Base-by-base conservation (phyloP, 352 stramenopile species). In the Elongisporangium prolatum region DNA sequence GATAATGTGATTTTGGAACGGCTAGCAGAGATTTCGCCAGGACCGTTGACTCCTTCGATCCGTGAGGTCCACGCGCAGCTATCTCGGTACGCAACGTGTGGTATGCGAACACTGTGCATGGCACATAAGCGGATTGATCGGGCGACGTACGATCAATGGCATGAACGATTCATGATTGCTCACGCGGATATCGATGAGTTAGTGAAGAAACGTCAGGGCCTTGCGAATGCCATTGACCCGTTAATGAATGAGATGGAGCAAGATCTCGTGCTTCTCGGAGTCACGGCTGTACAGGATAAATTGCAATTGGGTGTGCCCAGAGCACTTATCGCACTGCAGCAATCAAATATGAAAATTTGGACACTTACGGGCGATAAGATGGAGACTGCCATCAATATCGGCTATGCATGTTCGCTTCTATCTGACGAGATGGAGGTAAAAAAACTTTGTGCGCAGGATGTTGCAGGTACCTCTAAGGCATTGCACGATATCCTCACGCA, bases 351-450 rank as follows among this genome's bases (percentile, higher is more conserved):
- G 53, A 96, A 97, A 57, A 65, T 98, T n/a, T 98, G 92, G 90
- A 96, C 97, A 21, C 80, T 98, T 21, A 98, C 94, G 2, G 93
- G 93, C 17, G 94, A 98, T 72, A 98, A 98, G 71, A 83, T 93
- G 65, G 93, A 98, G 68, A 98, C 94, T 16, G 94, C 94, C 20
- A 89, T 98, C 49, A 98, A 98, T 59, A 98, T 98, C 67, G 93
- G 86, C n/a, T 97, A 97, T 55, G 86, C 89, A 16, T 96, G 84
- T 55, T 84, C 87, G 17, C 58, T 98, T 51, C 66, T 98, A 21
- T 78, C 75, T 14, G 77, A 88, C 56, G 63, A 77, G 10, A 98
- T 94, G 68, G 75, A 95, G 18, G 70, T 92, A 5, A 72, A 89
- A 51, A 68, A 89, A 56, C 61, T 92, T 22, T 44, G 34, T 44